A percentile compares a stretch with the other conserved stretches of the same genome.
These are phyloP conservation scores for Dalbergia cultrata DNA, from an alignment of 306 rosid species.

Conservation along the genomic window DNA sequence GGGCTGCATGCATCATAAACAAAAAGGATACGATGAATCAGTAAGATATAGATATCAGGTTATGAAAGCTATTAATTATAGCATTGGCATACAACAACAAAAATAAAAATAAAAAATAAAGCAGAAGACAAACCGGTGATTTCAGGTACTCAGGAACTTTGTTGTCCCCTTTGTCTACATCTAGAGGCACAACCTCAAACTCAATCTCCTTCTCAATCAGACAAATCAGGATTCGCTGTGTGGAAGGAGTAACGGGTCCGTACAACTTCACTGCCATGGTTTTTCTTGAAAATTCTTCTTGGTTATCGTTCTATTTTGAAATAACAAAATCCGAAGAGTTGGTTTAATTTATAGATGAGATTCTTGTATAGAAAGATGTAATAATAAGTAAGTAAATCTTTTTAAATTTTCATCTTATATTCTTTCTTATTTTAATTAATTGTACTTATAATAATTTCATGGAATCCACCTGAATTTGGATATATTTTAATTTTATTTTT, in stretches of 20 bases:
- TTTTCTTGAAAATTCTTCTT: neutral
- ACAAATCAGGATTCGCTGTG: constrained; percentile 52
- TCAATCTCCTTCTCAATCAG: constrained; percentile 54
- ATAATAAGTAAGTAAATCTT: too few relatives aligned
- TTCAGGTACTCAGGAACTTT: constrained; percentile 56
- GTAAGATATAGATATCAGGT: neutral
- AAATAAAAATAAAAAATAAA: neutral
- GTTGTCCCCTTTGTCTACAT: constrained; percentile 39
- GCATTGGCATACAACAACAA: neutral
- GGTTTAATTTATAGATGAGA: too few relatives aligned
- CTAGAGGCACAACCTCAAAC: constrained; percentile 52
- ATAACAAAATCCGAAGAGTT: too few relatives aligned
- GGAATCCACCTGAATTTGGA: too few relatives aligned
- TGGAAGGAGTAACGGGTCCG: constrained; percentile 40
- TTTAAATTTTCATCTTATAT: too few relatives aligned
- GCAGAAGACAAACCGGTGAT: constrained; percentile 47
- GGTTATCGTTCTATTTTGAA: too few relatives aligned
- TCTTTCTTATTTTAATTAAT: too few relatives aligned
- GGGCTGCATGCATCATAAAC: constrained; percentile 44
- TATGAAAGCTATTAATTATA: too few relatives aligned
- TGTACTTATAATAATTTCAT: too few relatives aligned
- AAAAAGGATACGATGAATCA: neutral
- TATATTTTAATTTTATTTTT: too few relatives aligned
- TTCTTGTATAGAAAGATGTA: too few relatives aligned
- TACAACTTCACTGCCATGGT: constrained; percentile 60